Evolutionary conservation across 2,329 filamentous ascomycete species (phyloP).

Genomic region (Claviceps sp.): DNA sequence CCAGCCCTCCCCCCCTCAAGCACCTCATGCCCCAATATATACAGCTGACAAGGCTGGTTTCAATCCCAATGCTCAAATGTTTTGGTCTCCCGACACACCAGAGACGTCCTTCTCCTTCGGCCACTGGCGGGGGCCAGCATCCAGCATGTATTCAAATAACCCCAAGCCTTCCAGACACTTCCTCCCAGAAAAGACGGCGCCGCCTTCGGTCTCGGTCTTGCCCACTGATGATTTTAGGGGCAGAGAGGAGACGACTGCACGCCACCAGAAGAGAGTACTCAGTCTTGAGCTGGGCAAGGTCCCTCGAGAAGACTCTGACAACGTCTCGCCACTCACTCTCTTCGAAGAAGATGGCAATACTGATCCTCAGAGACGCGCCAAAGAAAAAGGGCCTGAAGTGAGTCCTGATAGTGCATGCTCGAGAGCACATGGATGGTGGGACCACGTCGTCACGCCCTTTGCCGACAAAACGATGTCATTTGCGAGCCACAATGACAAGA

Average conservation of each 20-base stretch:
- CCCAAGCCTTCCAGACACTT: conserved; percentile 22
- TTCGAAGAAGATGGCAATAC: conserved; percentile 55
- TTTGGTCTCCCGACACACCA: conserved; percentile 51
- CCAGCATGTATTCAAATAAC: conserved; percentile 49
- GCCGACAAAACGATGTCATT: conserved; percentile 31
- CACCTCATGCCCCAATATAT: not conserved
- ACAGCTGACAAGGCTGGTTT: not conserved
- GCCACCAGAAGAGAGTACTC: conserved; percentile 16
- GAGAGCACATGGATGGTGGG: conserved; percentile 63
- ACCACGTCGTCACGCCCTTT: conserved; percentile 61
- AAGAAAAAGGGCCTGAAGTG: conserved; percentile 22
- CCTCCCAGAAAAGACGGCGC: conserved; percentile 32
- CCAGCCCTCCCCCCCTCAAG: conserved; percentile 11
- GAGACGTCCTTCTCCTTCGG: conserved; percentile 31
- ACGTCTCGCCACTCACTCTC: conserved; percentile 47
- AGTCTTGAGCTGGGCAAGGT: conserved; percentile 19
- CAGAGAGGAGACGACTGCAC: conserved; percentile 20
- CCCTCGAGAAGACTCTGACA: conserved; percentile 33
- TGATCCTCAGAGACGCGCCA: conserved; percentile 25
- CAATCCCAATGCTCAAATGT: conserved; percentile 16
- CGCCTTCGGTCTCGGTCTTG: conserved; percentile 50
- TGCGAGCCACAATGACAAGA: conserved; percentile 22
- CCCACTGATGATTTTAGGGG: conserved; percentile 25
- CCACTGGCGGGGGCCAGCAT: conserved; percentile 28
- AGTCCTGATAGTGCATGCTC: conserved; percentile 38